These are phyloP conservation scores for Pseudozyma thailandica DNA, from an alignment of 1,284 basidiomycete genomes.

Conservation along the genomic window DNA sequence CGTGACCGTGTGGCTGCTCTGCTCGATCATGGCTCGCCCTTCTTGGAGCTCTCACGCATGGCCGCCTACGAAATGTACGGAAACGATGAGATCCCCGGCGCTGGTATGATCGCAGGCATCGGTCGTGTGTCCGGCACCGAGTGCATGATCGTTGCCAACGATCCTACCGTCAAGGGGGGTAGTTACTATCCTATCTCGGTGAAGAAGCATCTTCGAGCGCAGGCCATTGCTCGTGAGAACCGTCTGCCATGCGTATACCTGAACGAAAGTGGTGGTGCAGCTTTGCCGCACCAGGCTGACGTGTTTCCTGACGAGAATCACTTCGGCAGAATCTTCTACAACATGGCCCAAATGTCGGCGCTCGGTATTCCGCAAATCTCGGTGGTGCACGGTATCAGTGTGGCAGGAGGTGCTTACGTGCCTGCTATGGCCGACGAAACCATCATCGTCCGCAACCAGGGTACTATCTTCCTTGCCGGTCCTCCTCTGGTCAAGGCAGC, in stretches of 20 bases:
- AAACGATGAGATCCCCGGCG: slow-evolving; percentile 81
- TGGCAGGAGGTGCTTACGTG: slow-evolving; percentile 88
- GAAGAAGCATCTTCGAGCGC: slow-evolving; percentile 94
- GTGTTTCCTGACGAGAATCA: slow-evolving; percentile 90
- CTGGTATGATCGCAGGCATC: slow-evolving; percentile 90
- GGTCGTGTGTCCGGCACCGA: slow-evolving; percentile 80
- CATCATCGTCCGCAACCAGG: slow-evolving; percentile 91
- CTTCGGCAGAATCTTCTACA: slow-evolving; percentile 96
- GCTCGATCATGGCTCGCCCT: slow-evolving; percentile 86
- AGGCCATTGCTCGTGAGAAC: slow-evolving; percentile 90
- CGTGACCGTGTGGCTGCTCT: slow-evolving; percentile 78
- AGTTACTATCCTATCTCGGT: slow-evolving; percentile 83
- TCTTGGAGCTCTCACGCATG: slow-evolving; percentile 85
- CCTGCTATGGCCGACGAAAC: slow-evolving; percentile 93
- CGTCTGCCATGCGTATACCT: slow-evolving; percentile 90
- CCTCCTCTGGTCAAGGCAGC: slow-evolving; percentile 95
- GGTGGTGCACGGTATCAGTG: slow-evolving; percentile 91
- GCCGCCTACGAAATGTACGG: slow-evolving; percentile 89
- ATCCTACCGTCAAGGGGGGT: slow-evolving; percentile 72
- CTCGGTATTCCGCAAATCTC: slow-evolving; percentile 90
- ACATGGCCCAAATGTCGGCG: slow-evolving; percentile 94
- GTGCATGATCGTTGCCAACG: slow-evolving; percentile 90
- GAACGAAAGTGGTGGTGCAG: slow-evolving; percentile 93
- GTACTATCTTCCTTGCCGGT: slow-evolving; percentile 93
- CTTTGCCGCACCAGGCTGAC: slow-evolving; percentile 89